Conservation (phyloP, 129 eudicot genomes). For the Tanacetum coccineum region DNA sequence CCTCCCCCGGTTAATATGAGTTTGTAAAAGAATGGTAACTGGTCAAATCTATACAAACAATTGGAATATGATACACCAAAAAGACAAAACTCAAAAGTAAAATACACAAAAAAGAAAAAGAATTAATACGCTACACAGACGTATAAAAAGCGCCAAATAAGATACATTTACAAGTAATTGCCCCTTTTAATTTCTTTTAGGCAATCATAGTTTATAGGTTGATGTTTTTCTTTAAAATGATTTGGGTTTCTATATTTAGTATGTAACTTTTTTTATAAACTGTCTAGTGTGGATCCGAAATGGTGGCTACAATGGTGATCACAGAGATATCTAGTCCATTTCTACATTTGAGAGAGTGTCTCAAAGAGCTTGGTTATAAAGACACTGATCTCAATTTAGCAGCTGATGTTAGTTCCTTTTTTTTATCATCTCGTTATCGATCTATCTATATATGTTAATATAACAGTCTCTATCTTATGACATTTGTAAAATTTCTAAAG, state of each 20-base stretch:
- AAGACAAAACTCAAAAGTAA: too few species aligned
- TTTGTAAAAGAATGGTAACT: too few species aligned
- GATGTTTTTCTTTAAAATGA: not conserved
- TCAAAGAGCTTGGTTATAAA: constrained; percentile 77
- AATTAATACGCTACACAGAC: too few species aligned
- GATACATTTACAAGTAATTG: too few species aligned
- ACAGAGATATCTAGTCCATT: constrained; percentile 95
- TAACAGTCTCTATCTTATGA: not conserved
- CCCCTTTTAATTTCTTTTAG: not conserved
- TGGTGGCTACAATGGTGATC: constrained; percentile 80
- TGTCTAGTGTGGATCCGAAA: constrained; percentile 87
- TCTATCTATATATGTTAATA: not conserved
- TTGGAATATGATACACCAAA: too few species aligned
- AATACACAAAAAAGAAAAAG: too few species aligned
- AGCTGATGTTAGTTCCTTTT: constrained; percentile 68
- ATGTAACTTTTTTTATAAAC: not conserved
- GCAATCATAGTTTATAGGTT: not conserved
- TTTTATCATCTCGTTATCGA: not conserved
- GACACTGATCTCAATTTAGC: constrained; percentile 77
- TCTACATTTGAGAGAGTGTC: constrained; percentile 81
- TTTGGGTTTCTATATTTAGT: constrained; percentile 6
- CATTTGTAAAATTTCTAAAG: not conserved
- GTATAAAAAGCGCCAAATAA: too few species aligned
- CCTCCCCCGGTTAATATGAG: too few species aligned
- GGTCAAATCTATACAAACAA: too few species aligned